Evolutionary conservation across 345 rosid genomes (phyloP), one percentile per base, ranked within the genome.

Genomic region (Adansonia digitata): DNA sequence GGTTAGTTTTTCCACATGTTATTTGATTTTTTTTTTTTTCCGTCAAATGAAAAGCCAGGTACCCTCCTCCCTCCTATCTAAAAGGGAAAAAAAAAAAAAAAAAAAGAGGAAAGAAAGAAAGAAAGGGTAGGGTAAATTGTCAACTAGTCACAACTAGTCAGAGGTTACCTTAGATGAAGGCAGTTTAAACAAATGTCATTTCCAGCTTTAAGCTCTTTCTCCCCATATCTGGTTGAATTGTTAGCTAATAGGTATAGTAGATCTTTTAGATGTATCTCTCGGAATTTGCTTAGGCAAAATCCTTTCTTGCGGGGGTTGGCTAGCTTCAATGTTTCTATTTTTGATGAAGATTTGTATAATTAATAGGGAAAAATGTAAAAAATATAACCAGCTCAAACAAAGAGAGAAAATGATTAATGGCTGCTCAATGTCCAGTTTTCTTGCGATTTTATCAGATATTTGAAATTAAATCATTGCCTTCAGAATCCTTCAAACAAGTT

Each of bases 1-100:
- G 98, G 98, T 92, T 76, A 55, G 68, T 39, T 76, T 71, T 72
- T 31, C 63, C 39, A 69, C 48, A 67, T 53, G 7, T 45, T 73
- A 22, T 49, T 68, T 20, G 15, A 63, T 74, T 11, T 56, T 70
- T 20, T 69, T 11, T 27, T 56, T 72, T 51, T 35, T 29, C 14
- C 9, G 3, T 59, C 37, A 15, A 29, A 59, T 37, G 39, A 29
- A 59, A 29, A 43, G 14, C 13, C 15, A 42, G 24, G 39, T 35
- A 14, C 51, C n/a, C 37, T 45, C 15, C 14, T 39, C 55, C 15
- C 55, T 9, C 13, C 26, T 15, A 12, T 24, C 62, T 34, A 11
- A 12, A 22, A 22, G 22, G 2, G 11, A 60, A 17, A 34, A 27
- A 42, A n/a, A 18, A 10, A 35, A 9, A 7, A 14, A 17, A 4